phyloP scores from a whole-genome alignment of 202 grass and related monocot species.

The Saccharum hybrid region DNA sequence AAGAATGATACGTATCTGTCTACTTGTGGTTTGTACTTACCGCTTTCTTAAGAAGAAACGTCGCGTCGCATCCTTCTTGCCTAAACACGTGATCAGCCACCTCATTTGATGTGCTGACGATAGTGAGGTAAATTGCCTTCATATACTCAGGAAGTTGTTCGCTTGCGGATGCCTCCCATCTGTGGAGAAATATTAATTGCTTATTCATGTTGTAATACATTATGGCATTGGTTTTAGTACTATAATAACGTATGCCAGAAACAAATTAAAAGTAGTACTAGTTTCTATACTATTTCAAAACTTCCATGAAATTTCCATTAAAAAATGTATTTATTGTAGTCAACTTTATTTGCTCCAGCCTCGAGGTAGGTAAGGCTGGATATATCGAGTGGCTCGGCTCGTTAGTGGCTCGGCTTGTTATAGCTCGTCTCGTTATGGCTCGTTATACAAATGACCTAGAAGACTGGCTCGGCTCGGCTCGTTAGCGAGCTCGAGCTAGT shows the following conservation, averaged over 20 bases:
- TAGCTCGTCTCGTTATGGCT: too few relatives aligned
- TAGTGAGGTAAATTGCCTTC: conserved; percentile 34
- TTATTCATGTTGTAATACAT: not conserved
- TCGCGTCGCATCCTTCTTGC: not conserved
- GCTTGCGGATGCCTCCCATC: conserved; percentile 42
- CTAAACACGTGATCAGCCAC: conserved; percentile 30
- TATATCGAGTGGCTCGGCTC: too few relatives aligned
- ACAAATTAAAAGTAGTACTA: not conserved
- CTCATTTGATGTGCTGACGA: conserved; percentile 53
- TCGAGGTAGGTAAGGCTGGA: not conserved
- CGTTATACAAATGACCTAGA: too few relatives aligned
- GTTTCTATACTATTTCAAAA: not conserved
- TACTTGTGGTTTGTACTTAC: not conserved
- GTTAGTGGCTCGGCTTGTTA: too few relatives aligned
- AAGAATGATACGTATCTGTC: not conserved
- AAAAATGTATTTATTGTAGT: not conserved
- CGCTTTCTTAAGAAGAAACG: conserved; percentile 1
- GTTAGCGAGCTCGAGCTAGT: too few relatives aligned
- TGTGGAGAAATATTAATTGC: not conserved
- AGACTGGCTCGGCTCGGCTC: too few relatives aligned
- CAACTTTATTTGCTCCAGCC: not conserved
- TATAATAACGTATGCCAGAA: too few relatives aligned
- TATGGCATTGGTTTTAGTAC: not conserved
- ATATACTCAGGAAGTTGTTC: conserved; percentile 53
- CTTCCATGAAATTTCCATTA: not conserved